These are phyloP conservation scores for Saururus chinensis DNA, from an alignment of 164 flowering plant species.

Conservation along the genomic window DNA sequence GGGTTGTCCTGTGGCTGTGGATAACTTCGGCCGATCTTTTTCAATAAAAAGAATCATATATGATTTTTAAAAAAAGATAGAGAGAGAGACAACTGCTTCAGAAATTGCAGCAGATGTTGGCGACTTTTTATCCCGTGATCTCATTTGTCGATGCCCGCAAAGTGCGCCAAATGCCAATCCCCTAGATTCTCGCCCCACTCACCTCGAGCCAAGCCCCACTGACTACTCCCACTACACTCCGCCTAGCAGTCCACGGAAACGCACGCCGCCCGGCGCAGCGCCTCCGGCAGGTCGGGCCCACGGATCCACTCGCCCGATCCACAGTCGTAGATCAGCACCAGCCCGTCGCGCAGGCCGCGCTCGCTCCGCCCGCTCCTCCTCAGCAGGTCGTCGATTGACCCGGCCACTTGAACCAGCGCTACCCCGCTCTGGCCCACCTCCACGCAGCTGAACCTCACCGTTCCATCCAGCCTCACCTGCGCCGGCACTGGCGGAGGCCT, in stretches of 20 bases:
- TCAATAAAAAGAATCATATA: no score
- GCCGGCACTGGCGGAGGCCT: constrained; percentile 62
- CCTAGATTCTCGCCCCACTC: no score
- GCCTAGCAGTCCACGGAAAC: constrained; percentile 57
- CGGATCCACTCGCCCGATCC: constrained; percentile 62
- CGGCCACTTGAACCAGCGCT: constrained; percentile 50
- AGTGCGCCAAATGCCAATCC: no score
- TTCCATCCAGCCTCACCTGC: constrained; percentile 57
- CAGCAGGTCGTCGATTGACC: constrained; percentile 64
- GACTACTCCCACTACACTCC: no score
- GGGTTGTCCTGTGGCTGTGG: no score
- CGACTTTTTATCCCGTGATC: no score
- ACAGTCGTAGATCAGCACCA: constrained; percentile 56
- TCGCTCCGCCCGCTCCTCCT: constrained; percentile 53
- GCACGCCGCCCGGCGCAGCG: constrained; percentile 65
- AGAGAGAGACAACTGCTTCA: no score
- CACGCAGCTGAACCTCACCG: constrained; percentile 64
- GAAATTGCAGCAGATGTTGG: no score
- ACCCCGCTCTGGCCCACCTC: constrained; percentile 63
- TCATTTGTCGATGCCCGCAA: no score
- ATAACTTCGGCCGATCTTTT: no score
- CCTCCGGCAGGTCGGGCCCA: constrained; percentile 57
- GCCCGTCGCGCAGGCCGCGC: constrained; percentile 53
- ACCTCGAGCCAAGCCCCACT: no score
- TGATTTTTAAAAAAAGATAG: no score